Percentiles rank a stretch among this genome's conserved stretches.
phyloP scores from a whole-genome alignment of 106 monocot species.

The Phalaenopsis aphrodite region DNA sequence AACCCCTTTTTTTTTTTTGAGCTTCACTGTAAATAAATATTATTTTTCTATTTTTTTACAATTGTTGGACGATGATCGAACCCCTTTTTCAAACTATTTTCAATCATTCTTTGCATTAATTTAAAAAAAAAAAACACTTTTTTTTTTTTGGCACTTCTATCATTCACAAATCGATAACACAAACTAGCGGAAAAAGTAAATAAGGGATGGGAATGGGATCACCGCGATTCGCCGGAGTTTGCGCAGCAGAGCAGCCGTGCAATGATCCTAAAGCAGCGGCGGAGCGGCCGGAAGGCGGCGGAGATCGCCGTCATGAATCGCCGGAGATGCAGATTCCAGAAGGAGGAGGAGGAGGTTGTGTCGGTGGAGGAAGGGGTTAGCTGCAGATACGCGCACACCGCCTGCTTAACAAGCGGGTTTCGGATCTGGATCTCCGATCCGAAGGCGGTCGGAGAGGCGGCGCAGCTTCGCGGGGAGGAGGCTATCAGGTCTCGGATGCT shows the following conservation, averaged over 20 bases:
- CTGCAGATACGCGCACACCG: conserved; percentile 65
- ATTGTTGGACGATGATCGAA: neutral
- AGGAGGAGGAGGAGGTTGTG: neutral
- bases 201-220: neutral
- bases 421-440: conserved; percentile 36
- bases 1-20: neutral
- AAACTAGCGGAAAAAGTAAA: neutral
- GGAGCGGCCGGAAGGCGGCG: conserved; percentile 9
- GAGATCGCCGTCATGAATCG: neutral
- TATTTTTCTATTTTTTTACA: neutral
- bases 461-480: conserved; percentile 7
- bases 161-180: neutral
- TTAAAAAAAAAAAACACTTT: neutral
- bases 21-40: neutral
- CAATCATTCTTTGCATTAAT: neutral
- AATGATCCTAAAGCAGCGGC: conserved; percentile 18
- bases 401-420: conserved; percentile 59
- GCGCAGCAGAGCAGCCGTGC: neutral
- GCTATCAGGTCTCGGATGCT: conserved; percentile 26
- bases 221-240: neutral
- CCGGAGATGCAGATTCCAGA: conserved; percentile 6
- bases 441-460: conserved; percentile 3
- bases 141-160: neutral
- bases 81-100: neutral
- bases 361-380: conserved; percentile 31